Conservation (phyloP, 805 yeast genomes). For the Candida endomychidarum region DNA sequence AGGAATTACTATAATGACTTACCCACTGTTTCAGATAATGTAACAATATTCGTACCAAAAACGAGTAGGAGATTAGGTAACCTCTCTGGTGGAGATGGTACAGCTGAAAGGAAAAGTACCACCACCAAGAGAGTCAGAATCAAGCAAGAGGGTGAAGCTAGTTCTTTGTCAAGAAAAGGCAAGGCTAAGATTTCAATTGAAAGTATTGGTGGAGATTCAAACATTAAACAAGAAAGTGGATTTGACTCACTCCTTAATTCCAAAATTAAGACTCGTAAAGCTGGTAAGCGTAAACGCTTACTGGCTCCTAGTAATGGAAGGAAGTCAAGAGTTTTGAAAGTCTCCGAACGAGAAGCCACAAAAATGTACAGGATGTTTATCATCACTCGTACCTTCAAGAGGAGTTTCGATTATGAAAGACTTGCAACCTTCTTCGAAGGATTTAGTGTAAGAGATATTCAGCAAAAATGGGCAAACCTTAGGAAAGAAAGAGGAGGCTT, state of each 20-base stretch:
- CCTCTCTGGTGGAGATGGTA: slow-evolving; percentile 1
- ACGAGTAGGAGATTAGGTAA: slow-evolving; percentile 21
- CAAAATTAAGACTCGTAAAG: neutral
- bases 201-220: neutral
- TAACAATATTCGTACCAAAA: slow-evolving; percentile 8
- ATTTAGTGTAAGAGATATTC: slow-evolving; percentile 43
- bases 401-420: slow-evolving; percentile 65
- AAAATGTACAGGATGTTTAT: slow-evolving; percentile 63
- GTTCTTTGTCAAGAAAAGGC: neutral
- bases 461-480: slow-evolving; percentile 69
- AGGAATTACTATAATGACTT: slow-evolving; percentile 6
- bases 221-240: slow-evolving; percentile 1
- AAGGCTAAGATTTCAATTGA: neutral
- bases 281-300: slow-evolving; percentile 12
- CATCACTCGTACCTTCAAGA: slow-evolving; percentile 59
- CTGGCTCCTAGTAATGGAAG: slow-evolving; percentile 11
- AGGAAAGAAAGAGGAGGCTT: slow-evolving; percentile 49
- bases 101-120: neutral
- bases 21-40: slow-evolving; percentile 5
- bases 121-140: slow-evolving; percentile 4
- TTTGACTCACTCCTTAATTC: slow-evolving; percentile 5
- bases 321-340: slow-evolving; percentile 19
- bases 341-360: slow-evolving; percentile 50
- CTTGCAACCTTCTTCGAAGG: slow-evolving; percentile 52
- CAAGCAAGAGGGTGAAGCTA: slow-evolving; percentile 1